These are phyloP conservation scores for Cladophialophora carrionii DNA, from an alignment of 2,329 filamentous ascomycete genomes.

Conservation along the genomic window DNA sequence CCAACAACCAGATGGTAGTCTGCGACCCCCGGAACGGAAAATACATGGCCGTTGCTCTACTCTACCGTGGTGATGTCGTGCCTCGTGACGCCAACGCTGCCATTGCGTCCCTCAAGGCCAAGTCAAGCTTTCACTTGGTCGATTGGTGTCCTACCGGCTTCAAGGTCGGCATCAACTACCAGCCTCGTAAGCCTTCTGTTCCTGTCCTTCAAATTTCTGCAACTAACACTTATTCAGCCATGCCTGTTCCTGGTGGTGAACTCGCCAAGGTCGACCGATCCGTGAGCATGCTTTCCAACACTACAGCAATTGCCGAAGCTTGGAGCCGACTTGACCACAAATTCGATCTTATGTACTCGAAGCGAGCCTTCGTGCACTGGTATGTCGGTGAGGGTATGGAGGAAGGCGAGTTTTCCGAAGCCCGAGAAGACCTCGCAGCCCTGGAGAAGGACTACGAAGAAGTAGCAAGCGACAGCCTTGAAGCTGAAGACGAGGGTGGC, in stretches of 20 bases:
- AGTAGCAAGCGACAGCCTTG: conserved; percentile 69
- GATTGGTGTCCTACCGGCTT: conserved; percentile 72
- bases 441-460: conserved; percentile 87
- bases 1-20: conserved; percentile 71
- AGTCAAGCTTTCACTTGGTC: conserved; percentile 66
- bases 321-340: conserved; percentile 68
- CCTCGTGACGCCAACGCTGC: conserved; percentile 64
- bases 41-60: conserved; percentile 69
- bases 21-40: conserved; percentile 69
- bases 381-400: conserved; percentile 90
- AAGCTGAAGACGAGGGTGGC: conserved; percentile 59
- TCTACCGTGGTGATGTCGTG: conserved; percentile 69
- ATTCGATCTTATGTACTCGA: conserved; percentile 72
- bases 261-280: conserved; percentile 59
- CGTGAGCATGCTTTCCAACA: conserved; percentile 68
- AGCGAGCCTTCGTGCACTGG: conserved; percentile 72
- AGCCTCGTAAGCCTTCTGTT: conserved; percentile 50
- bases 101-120: conserved; percentile 65
- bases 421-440: conserved; percentile 81
- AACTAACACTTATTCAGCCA: conserved; percentile 39
- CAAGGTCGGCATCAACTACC: conserved; percentile 70
- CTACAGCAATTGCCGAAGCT: conserved; percentile 67
- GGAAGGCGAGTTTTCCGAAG: conserved; percentile 86
- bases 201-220: not conserved
- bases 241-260: conserved; percentile 57